Base-by-base conservation (phyloP, 2,329 filamentous ascomycete species). In the Stachybotrys elegans region DNA sequence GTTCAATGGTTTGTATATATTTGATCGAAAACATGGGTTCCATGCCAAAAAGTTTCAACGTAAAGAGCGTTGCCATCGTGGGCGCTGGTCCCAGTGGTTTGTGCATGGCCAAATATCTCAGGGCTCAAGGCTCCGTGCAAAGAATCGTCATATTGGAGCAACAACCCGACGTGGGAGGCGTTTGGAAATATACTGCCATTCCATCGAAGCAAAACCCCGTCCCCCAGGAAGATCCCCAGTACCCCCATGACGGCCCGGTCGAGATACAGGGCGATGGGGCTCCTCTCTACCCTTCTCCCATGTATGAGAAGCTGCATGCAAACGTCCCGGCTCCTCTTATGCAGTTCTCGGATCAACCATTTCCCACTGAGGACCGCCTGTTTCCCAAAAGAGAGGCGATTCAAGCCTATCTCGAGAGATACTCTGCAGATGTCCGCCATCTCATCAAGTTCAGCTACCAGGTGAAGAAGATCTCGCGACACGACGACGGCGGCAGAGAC, bases 261-360 rank as follows among this genome's bases (percentile, higher is more conserved):
- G 79, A 73, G 69, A 58, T 62, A 16, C 56, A 58, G 38, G 50
- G 46, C 14, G 51, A 56, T 6, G 53, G 52, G 29, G 58, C 76
- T 1, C 77, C 84, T 6, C 63, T 81, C 3, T 95, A 92, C 57
- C 73, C 88, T n/a, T 88, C 86, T 16, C 86, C 91, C 4, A 79
- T 95, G 66, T 96, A 96, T 62, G 81, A 89, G 39, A 69, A 76
- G 20, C 70, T 96, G 14, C 84, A 95, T 57, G 90, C 91, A 19
- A 97, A 97, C 61, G 90, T 96, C 39, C 87, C 90, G 0, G 80
- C 85, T 47, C 72, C 74, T 0, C 61, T 96, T 42, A 97, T 97
- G 92, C 70, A 75, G 4, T 96, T 83, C 61, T 84, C 83, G 5
- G 86, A 92, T 52, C 69, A 79, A 6, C 60, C 75, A 1, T 93